Percentiles rank a stretch among this genome's conserved stretches.
These are phyloP conservation scores for Podospora tetraspora DNA, from an alignment of 495 filamentous ascomycete species.

Conservation along the genomic window DNA sequence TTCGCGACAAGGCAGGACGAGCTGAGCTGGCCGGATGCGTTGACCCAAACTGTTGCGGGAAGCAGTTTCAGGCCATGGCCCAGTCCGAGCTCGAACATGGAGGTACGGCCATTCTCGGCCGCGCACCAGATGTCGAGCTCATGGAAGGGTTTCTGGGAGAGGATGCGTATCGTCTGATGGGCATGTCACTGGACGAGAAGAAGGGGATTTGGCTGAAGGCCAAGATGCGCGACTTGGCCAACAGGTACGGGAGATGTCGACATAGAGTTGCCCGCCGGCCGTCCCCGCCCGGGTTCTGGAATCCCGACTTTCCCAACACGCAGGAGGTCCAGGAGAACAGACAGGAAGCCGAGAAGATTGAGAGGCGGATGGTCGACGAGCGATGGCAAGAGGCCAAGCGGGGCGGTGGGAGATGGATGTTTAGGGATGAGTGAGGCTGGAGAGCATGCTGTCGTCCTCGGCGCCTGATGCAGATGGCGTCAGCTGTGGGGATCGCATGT, in stretches of 20 bases:
- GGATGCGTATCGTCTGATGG: conserved; percentile 41
- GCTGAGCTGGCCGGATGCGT: conserved; percentile 75
- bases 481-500: not conserved
- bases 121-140: conserved; percentile 46
- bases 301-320: conserved; percentile 78
- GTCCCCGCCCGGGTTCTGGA: conserved; percentile 86
- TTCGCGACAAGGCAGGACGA: conserved; percentile 69
- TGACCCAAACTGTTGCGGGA: conserved; percentile 70
- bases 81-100: conserved; percentile 38
- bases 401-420: conserved; percentile 66
- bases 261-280: conserved; percentile 62
- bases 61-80: conserved; percentile 60
- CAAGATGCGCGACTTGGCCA: conserved; percentile 59
- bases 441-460: not conserved
- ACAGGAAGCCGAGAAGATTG: conserved; percentile 53
- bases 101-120: conserved; percentile 24
- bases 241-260: conserved; percentile 69
- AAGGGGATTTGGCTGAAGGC: conserved; percentile 60
- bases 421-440: conserved; percentile 63
- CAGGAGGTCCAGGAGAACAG: conserved; percentile 65
- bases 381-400: conserved; percentile 79
- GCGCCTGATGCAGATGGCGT: not conserved
- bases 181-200: conserved; percentile 48
- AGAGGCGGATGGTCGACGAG: conserved; percentile 60
- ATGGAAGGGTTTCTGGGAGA: conserved; percentile 66